Evolutionary conservation across 2,329 filamentous ascomycete species (phyloP).

Genomic region (Fusarium sp.): DNA sequence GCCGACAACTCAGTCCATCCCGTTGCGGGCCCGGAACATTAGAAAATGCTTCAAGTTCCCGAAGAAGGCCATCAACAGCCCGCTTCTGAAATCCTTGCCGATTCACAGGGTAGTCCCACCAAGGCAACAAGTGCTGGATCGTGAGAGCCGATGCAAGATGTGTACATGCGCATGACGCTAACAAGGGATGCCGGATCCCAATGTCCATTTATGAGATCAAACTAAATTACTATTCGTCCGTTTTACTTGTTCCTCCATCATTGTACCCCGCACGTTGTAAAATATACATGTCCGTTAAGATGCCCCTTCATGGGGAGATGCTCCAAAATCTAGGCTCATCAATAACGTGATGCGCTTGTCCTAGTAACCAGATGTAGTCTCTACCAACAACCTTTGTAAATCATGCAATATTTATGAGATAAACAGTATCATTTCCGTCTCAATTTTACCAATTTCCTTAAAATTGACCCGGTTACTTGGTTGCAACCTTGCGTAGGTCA

Average conservation of each 20-base stretch:
- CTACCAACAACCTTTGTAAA: neutral
- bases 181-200: neutral
- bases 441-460: neutral
- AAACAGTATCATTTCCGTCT: neutral
- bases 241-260: neutral
- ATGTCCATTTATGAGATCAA: neutral
- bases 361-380: neutral
- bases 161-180: neutral
- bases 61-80: neutral
- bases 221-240: neutral
- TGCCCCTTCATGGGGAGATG: neutral
- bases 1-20: neutral
- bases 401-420: neutral
- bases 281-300: neutral
- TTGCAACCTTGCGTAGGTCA: neutral
- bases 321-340: neutral
- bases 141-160: neutral
- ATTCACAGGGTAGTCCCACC: neutral
- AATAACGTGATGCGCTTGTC: neutral
- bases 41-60: neutral
- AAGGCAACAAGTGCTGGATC: neutral
- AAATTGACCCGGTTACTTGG: neutral
- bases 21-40: neutral
- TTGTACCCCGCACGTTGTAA: neutral
- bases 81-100: neutral